Conservation (phyloP, 495 filamentous ascomycete species). For the Tetracladium setigerum region DNA sequence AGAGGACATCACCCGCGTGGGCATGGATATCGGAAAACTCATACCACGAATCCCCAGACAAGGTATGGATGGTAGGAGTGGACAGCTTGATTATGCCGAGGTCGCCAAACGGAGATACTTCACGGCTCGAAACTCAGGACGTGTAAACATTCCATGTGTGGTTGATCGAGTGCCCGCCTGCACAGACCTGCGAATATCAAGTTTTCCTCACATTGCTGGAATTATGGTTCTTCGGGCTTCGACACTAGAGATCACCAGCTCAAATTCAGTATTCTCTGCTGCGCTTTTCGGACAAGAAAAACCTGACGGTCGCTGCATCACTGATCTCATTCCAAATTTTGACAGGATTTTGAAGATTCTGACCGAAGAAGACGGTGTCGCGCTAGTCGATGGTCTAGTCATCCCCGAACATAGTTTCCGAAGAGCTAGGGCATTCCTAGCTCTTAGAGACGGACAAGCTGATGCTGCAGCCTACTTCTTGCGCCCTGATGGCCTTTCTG, state of each 20-base stretch:
- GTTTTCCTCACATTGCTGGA: slow-evolving; percentile 94
- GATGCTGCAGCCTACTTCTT: slow-evolving; percentile 70
- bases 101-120: slow-evolving; percentile 67
- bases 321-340: slow-evolving; percentile 77
- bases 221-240: slow-evolving; percentile 83
- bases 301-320: slow-evolving; percentile 72
- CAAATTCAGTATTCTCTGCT: slow-evolving; percentile 88
- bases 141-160: slow-evolving; percentile 70
- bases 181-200: slow-evolving; percentile 70
- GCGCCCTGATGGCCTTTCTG: slow-evolving; percentile 72
- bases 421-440: slow-evolving; percentile 74
- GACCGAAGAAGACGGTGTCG: slow-evolving; percentile 76
- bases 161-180: slow-evolving; percentile 59
- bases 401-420: slow-evolving; percentile 94
- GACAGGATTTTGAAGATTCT: slow-evolving; percentile 73
- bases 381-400: slow-evolving; percentile 86
- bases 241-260: slow-evolving; percentile 73
- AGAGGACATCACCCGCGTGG: slow-evolving; percentile 50
- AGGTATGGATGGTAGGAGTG: slow-evolving; percentile 51
- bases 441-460: slow-evolving; percentile 70
- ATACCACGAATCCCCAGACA: slow-evolving; percentile 77
- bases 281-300: slow-evolving; percentile 83
- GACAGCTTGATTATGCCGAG: slow-evolving; percentile 62
- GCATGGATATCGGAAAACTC: slow-evolving; percentile 64
- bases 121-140: slow-evolving; percentile 66